A percentile compares a stretch with the other conserved stretches of the same genome.
Evolutionary conservation across 2,329 filamentous ascomycete genomes (phyloP).

Genomic region (Talaromyces marneffei): DNA sequence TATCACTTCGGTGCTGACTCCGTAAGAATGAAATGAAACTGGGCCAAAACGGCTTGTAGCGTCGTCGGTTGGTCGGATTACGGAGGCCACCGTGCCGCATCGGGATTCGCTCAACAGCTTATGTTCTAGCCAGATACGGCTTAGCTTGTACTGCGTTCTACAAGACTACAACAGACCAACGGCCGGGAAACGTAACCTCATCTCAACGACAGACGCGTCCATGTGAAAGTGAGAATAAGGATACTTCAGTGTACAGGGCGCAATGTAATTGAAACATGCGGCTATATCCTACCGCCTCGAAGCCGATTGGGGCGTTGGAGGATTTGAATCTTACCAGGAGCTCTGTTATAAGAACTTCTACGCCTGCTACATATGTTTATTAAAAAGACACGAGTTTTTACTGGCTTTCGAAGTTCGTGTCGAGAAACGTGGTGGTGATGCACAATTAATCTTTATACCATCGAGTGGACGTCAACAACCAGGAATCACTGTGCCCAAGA

Average conservation of each 20-base stretch:
- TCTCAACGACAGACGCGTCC: neutral
- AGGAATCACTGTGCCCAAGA: neutral
- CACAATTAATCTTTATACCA: neutral
- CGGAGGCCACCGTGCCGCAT: conserved; percentile 13
- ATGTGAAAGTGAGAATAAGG: neutral
- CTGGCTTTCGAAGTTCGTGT: neutral
- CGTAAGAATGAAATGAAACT: conserved; percentile 5
- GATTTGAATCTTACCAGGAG: neutral
- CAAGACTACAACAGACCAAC: neutral
- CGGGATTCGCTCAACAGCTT: neutral
- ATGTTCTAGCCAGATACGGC: neutral
- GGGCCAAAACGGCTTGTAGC: conserved; percentile 11
- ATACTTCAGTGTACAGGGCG: neutral
- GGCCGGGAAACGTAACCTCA: neutral
- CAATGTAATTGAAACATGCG: neutral
- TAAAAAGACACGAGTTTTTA: neutral
- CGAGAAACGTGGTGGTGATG: neutral
- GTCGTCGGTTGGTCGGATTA: conserved; percentile 10
- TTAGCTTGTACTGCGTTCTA: neutral
- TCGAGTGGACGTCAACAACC: neutral
- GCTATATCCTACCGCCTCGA: neutral
- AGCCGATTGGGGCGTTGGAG: neutral
- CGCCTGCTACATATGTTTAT: neutral
- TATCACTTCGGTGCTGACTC: neutral
- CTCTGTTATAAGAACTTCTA: neutral